These are phyloP conservation scores for Theileria annulata DNA, from an alignment of 169 alveolate species.

Conservation along the genomic window DNA sequence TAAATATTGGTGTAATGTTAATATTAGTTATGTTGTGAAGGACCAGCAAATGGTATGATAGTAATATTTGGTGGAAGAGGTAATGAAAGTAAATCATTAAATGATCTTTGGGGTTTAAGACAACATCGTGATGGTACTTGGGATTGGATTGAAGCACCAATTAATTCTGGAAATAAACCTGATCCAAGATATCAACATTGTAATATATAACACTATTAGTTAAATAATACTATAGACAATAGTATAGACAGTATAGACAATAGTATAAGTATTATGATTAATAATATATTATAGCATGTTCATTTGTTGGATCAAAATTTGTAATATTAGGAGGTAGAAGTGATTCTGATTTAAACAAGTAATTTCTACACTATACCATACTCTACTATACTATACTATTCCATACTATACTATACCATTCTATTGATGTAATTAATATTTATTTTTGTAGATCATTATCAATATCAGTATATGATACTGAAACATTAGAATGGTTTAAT, in stretches of 20 bases:
- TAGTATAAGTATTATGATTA: no score
- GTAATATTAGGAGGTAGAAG: slow-evolving; percentile 96
- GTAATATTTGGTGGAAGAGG: slow-evolving; percentile 98
- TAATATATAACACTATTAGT: not conserved
- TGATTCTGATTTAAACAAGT: slow-evolving; percentile 82
- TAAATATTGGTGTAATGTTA: not conserved
- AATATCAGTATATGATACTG: slow-evolving; percentile 93
- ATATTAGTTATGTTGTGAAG: slow-evolving; percentile 81
- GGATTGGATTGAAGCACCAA: slow-evolving; percentile 99
- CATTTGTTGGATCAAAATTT: slow-evolving; percentile 87
- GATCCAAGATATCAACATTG: slow-evolving; percentile 91
- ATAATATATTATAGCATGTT: slow-evolving; percentile 68
- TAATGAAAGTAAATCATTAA: slow-evolving; percentile 89
- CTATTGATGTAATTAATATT: not conserved
- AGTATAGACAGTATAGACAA: no score
- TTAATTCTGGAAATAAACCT: slow-evolving; percentile 84
- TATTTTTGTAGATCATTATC: slow-evolving; percentile 78
- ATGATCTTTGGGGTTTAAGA: slow-evolving; percentile 99
- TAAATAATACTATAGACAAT: no score
- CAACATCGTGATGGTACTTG: slow-evolving; percentile 99
- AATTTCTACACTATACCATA: not conserved
- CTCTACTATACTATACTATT: not conserved
- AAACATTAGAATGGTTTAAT: slow-evolving; percentile 92
- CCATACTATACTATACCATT: not conserved
- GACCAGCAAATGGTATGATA: slow-evolving; percentile 99